Base-by-base conservation (phyloP, 768 basidiomycete genomes). In the Tylopilus balloui region DNA sequence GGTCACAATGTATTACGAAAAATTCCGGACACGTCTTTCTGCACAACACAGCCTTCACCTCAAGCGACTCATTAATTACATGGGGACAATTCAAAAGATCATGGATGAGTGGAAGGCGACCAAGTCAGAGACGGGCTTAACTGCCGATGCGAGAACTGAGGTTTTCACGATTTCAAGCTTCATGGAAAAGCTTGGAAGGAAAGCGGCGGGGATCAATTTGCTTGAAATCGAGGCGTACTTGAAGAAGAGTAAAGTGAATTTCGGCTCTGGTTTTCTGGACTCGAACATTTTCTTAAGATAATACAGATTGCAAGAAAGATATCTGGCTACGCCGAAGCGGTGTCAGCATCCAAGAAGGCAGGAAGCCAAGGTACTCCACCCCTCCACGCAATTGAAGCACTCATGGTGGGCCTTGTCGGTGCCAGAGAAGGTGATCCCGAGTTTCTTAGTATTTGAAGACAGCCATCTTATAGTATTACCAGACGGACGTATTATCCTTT, bases 201-300 rank as follows among this genome's bases (percentile, higher is more conserved):
- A 78, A 63, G 81, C 77, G 21, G 78, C 79, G 44, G 86, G 84
- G 9, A 78, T 94, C 56, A 95, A 96, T 63, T 65, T 95, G 29
- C 70, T 94, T 46, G 90, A 92, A 64, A 77, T 96, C 19, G 87
- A 86, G 55, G 67, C 69, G 10, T 97, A 96, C 69, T 69, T 97
- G 47, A 84, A 78, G 63, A 78, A 73, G 52, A 94, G 92, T 66
- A 95, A 93, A 77, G 91, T 69, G 89, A 91, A 74, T 86, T 17
- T 6, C 20, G 36, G 13, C 17, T n/a, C n/a, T n/a, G n/a, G n/a
- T 13, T 25, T 43, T 39, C 1, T 29, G 6, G 31, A 10, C 27
- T 47, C n/a, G 14, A 20, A 10, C 42, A 13, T 21, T 19, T 17
- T 44, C 41, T 55, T 6, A 47, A 48, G 29, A 23, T 19, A 7